A percentile compares a stretch with the other conserved stretches of the same genome.
phyloP scores from a whole-genome alignment of 164 flowering plant genomes.

The Akebia trifoliata region DNA sequence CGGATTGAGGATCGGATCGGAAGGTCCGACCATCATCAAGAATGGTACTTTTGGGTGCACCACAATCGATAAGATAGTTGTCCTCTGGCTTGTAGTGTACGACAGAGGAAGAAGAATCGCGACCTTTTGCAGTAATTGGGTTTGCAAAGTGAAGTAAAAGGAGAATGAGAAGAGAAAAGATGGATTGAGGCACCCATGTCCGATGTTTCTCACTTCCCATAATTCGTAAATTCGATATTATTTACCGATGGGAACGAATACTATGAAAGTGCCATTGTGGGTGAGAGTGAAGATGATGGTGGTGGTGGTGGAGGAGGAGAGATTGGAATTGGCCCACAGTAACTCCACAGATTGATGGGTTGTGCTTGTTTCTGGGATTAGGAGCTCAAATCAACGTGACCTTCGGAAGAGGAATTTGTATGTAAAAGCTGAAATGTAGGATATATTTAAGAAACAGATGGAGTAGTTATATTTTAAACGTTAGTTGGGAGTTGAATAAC shows the following conservation, averaged over 20 bases:
- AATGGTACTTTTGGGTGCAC: conserved; percentile 32
- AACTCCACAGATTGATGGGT: neutral
- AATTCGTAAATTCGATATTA: neutral
- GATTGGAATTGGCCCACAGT: no score
- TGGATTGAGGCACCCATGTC: conserved; percentile 13
- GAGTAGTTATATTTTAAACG: conserved; percentile 1
- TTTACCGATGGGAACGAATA: neutral
- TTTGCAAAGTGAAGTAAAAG: conserved; percentile 9
- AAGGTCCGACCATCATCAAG: conserved; percentile 71
- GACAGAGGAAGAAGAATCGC: conserved; percentile 3
- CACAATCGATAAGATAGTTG: conserved; percentile 58
- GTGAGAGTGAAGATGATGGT: neutral
- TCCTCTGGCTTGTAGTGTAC: conserved; percentile 35
- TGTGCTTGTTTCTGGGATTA: neutral
- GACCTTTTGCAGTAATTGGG: conserved; percentile 1
- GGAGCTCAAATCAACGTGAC: neutral
- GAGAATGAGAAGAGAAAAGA: conserved; percentile 16
- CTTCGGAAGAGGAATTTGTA: neutral
- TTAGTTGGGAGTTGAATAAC: conserved; percentile 25
- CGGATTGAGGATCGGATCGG: conserved; percentile 53
- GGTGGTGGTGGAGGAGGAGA: neutral
- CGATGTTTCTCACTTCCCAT: conserved; percentile 31
- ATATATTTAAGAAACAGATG: neutral
- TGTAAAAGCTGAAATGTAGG: conserved; percentile 8
- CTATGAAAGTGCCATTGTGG: conserved; percentile 3